phyloP scores from a whole-genome alignment of 495 filamentous ascomycete genomes.

The Cryomyces minteri region DNA sequence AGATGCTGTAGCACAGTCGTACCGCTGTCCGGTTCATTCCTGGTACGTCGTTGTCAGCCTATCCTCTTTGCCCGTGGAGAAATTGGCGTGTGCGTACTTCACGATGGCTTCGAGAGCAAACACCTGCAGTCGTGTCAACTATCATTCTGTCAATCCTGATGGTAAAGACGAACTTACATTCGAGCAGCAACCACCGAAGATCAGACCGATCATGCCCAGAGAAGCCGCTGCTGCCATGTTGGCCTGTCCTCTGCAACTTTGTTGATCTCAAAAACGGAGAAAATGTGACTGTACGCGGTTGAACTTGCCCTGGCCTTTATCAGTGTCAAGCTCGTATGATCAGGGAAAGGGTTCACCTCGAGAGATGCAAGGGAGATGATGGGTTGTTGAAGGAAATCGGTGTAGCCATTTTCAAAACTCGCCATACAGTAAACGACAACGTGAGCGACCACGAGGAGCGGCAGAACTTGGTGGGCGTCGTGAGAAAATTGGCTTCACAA shows the following conservation, averaged over 20 bases:
- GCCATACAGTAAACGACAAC: too few species aligned
- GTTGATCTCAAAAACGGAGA: background rate
- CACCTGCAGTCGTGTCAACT: constrained; percentile 31
- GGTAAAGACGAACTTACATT: constrained; percentile 43
- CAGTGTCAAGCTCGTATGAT: too few species aligned
- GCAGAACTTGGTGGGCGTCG: too few species aligned
- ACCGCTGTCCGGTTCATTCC: constrained; percentile 22
- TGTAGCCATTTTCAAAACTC: too few species aligned
- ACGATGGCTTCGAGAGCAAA: constrained; percentile 93
- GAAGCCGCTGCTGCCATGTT: constrained; percentile 22
- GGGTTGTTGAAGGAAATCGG: too few species aligned
- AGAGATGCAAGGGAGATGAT: too few species aligned
- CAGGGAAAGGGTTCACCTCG: too few species aligned
- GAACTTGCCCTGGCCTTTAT: too few species aligned
- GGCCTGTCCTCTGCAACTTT: background rate
- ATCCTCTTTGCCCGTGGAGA: constrained; percentile 1
- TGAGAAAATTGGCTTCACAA: too few species aligned
- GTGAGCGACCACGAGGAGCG: too few species aligned
- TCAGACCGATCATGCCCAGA: constrained; percentile 58
- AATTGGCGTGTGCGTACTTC: constrained; percentile 39
- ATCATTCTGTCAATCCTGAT: constrained; percentile 7
- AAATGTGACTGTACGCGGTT: too few species aligned
- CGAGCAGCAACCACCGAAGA: constrained; percentile 94
- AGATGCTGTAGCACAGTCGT: background rate
- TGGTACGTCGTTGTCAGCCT: constrained; percentile 6